These are phyloP conservation scores for Zoysia matrella DNA, from an alignment of 202 grass and related monocot species.

Conservation along the genomic window DNA sequence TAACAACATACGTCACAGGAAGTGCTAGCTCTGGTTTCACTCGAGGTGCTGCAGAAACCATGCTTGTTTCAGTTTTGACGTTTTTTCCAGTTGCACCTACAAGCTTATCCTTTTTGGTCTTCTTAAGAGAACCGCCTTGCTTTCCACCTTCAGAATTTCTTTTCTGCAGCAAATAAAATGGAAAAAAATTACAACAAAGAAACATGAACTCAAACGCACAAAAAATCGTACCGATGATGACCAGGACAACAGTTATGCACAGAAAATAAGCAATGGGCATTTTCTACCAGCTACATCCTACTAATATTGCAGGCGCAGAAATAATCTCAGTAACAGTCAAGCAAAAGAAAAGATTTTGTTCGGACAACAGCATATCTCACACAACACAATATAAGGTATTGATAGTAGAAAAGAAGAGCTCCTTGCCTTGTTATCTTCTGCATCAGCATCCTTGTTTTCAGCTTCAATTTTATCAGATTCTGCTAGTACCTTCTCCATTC, in stretches of 20 bases:
- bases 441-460: constrained; percentile 82
- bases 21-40: constrained; percentile 88
- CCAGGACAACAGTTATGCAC: too few relatives aligned
- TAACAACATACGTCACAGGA: constrained; percentile 65
- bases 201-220: neutral
- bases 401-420: constrained; percentile 15
- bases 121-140: constrained; percentile 69
- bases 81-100: constrained; percentile 72
- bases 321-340: too few relatives aligned
- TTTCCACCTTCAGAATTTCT: constrained; percentile 74
- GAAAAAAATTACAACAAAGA: constrained; percentile 27
- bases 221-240: too few relatives aligned
- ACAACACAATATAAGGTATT: neutral
- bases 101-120: constrained; percentile 92
- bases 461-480: constrained; percentile 90
- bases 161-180: constrained; percentile 60
- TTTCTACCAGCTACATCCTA: too few relatives aligned
- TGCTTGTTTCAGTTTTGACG: constrained; percentile 71
- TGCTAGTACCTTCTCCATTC: constrained; percentile 75
- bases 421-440: constrained; percentile 86
- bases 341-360: too few relatives aligned
- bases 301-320: too few relatives aligned
- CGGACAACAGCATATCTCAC: neutral
- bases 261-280: too few relatives aligned
- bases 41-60: constrained; percentile 62